Base-by-base conservation (phyloP, 2,329 filamentous ascomycete species). In the Didymella sp. region DNA sequence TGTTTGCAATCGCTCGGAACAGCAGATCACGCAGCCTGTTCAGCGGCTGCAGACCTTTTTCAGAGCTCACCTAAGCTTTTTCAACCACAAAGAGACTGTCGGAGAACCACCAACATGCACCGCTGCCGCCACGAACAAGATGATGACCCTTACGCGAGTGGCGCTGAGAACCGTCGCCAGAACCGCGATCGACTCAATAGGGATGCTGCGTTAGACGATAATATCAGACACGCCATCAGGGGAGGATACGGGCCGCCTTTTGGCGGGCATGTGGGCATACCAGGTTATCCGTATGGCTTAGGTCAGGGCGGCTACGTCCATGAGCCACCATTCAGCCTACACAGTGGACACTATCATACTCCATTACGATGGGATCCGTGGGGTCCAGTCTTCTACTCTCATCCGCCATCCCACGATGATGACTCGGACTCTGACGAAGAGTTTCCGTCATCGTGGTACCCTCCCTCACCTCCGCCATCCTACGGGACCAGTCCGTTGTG, bases 91-190 rank as follows among this genome's bases (percentile, higher is more conserved):
- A 21, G 9, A 8, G 8, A 13, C 22, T 2, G 25, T n/a, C 13
- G 8, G 41, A 3, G 6, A 19, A 11, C 12, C 19, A 35, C 31
- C 25, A 17, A n/a, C 25, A 48, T 48, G 42, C 30, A 44, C 35
- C 48, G 11, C 37, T 48, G 48, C 21, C 43, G 44, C 5, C 48
- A 57, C 9, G 30, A 42, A 24, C 17, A 49, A n/a, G 24, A 35
- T 1, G 41, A 61, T 7, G 55, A 60, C 25, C 54, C 54, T 7
- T 64, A 59, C 24, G 51, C 52, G 6, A 60, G 55, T 41, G 63
- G 61, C 5, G 50, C 58, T 15, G 61, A 62, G 13, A 66, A 62
- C 24, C 35, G 41, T 22, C 58, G 58, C 15, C 43, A 44, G 5
- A 63, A 61, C 24, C 50, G 46, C 22, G 31, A 52, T n/a, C 42